Conservation (phyloP, 2,329 filamentous ascomycete genomes). For the Chalaropsis thielavioides region DNA sequence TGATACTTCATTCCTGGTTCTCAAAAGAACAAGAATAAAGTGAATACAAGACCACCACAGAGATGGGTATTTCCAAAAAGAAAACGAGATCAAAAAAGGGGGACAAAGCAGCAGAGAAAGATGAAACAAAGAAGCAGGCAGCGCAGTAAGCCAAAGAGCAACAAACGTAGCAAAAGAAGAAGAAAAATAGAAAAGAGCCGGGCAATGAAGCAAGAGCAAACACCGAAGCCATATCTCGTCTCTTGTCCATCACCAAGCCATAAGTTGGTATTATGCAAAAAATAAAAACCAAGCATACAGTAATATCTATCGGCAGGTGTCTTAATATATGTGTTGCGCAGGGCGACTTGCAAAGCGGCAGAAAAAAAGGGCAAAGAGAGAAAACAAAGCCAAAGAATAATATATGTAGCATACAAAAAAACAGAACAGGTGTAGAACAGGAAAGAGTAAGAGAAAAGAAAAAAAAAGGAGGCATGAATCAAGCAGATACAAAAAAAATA, state of each 20-base stretch:
- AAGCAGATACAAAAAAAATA: not conserved
- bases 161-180: not conserved
- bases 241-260: not conserved
- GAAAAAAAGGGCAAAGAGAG: not conserved
- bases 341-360: constrained; percentile 1
- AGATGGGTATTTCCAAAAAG: not conserved
- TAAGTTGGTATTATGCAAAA: constrained; percentile 3
- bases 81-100: not conserved
- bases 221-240: not conserved
- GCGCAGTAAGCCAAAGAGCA: not conserved
- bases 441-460: constrained; percentile 10
- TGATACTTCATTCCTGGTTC: not conserved
- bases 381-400: constrained; percentile 2
- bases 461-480: not conserved
- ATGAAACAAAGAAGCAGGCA: not conserved
- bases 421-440: not conserved
- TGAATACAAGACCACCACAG: too few relatives aligned
- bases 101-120: not conserved
- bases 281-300: constrained; percentile 6
- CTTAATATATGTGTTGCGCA: constrained; percentile 4
- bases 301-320: constrained; percentile 2
- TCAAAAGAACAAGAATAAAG: too few relatives aligned
- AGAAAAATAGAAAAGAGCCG: not conserved
- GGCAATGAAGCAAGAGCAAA: not conserved
- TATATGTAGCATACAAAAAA: not conserved